Percentiles rank a stretch among this genome's conserved stretches.
These are phyloP conservation scores for Phytopythium litorale DNA, from an alignment of 352 stramenopile genomes.

Conservation along the genomic window DNA sequence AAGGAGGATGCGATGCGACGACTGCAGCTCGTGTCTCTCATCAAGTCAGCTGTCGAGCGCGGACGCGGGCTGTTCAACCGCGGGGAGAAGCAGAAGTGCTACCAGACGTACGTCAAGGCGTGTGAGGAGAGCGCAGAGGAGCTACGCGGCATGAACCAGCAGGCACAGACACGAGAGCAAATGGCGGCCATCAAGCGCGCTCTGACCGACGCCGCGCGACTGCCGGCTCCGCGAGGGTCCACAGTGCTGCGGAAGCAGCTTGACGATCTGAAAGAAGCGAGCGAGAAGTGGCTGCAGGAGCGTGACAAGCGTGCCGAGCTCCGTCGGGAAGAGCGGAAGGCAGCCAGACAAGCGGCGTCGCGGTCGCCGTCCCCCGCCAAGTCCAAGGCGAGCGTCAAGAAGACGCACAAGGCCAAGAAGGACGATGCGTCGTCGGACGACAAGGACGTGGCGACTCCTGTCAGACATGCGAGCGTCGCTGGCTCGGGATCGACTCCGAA, in stretches of 20 bases:
- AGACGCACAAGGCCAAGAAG: conserved; percentile 15
- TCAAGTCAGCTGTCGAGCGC: conserved; percentile 46
- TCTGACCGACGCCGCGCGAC: conserved; percentile 33
- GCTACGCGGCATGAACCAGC: conserved; percentile 30
- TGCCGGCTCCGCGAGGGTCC: conserved; percentile 55
- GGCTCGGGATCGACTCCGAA: neutral
- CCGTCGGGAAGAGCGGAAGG: conserved; percentile 12
- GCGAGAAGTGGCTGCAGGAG: conserved; percentile 2
- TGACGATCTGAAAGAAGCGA: conserved; percentile 20
- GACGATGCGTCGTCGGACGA: conserved; percentile 13
- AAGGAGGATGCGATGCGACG: conserved; percentile 37
- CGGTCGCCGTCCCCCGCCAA: conserved; percentile 1
- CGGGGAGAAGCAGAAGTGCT: conserved; percentile 72
- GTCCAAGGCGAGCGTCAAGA: conserved; percentile 7
- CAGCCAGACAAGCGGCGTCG: conserved; percentile 5
- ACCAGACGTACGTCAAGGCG: conserved; percentile 53
- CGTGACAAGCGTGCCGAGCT: neutral
- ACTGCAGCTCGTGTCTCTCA: conserved; percentile 34
- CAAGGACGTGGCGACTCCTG: conserved; percentile 15
- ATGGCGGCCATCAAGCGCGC: conserved; percentile 29
- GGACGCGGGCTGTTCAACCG: conserved; percentile 74
- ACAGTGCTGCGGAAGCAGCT: conserved; percentile 62
- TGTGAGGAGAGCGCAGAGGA: conserved; percentile 38
- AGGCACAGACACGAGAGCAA: conserved; percentile 24
- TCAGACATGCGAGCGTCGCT: conserved; percentile 4